Evolutionary conservation across 306 rosid genomes (phyloP).

Genomic region (Gastrolobium villosum): DNA sequence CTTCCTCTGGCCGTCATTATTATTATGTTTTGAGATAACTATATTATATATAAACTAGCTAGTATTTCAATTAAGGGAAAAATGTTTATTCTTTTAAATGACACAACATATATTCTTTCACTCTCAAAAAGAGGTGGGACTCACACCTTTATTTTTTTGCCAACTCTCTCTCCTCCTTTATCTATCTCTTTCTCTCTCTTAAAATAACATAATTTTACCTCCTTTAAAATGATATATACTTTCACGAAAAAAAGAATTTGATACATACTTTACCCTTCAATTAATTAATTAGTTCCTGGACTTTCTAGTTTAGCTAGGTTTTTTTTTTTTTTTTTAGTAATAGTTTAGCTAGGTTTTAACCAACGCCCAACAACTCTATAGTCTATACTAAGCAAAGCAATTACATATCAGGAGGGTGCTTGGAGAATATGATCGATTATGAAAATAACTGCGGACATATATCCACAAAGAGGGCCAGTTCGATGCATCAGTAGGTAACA

Average conservation of each 20-base stretch:
- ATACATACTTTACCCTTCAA: no score
- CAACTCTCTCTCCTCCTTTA: no score
- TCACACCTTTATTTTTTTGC: no score
- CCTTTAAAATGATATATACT: no score
- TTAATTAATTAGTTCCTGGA: background rate
- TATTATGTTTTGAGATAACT: background rate
- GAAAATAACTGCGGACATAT: conserved; percentile 18
- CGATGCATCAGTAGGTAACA: conserved; percentile 38
- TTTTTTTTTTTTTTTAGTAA: no score
- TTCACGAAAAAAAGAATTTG: no score
- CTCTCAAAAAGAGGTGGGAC: no score
- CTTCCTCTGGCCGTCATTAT: background rate
- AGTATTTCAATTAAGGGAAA: background rate
- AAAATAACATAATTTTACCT: no score
- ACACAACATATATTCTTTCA: no score
- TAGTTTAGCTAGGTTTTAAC: conserved; percentile 34
- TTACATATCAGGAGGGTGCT: background rate
- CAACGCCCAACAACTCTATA: conserved; percentile 38
- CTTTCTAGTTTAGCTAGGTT: conserved; percentile 31
- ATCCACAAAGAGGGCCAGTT: conserved; percentile 25
- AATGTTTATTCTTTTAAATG: no score
- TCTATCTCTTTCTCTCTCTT: no score
- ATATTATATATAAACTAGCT: background rate
- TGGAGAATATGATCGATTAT: background rate
- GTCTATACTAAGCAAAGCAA: conserved; percentile 30